phyloP scores from a whole-genome alignment of 192 early-diverging fungal genomes.

The Mortierella alpina region DNA sequence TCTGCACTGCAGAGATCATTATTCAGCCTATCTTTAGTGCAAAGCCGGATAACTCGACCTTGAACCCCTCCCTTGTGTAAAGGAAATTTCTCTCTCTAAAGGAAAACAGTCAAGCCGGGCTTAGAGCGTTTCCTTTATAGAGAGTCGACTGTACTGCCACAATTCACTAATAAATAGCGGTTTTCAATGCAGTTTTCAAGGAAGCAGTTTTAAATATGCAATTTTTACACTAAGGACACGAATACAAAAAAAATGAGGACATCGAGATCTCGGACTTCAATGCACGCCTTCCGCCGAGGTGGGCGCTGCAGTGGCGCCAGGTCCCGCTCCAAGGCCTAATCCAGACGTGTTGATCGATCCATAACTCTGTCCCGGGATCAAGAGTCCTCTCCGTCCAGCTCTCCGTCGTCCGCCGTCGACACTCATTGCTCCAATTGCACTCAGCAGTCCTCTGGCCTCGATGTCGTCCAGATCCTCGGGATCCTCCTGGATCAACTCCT shows the following conservation, averaged over 20 bases:
- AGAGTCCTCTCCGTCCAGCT: conserved; percentile 30
- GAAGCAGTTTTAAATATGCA: background rate
- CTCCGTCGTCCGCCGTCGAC: conserved; percentile 32
- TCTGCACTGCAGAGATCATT: too few relatives aligned
- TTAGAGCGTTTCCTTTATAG: too few relatives aligned
- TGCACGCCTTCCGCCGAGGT: too few relatives aligned
- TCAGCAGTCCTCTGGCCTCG: conserved; percentile 30
- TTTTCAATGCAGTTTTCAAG: too few relatives aligned
- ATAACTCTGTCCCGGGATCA: conserved; percentile 42
- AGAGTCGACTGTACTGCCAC: too few relatives aligned
- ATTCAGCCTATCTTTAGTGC: too few relatives aligned
- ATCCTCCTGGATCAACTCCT: conserved; percentile 44
- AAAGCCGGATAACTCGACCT: too few relatives aligned
- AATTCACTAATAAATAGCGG: too few relatives aligned
- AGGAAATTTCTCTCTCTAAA: too few relatives aligned
- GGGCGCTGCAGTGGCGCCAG: background rate
- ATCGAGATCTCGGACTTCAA: background rate
- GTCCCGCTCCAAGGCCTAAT: conserved; percentile 8
- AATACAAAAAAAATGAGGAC: background rate
- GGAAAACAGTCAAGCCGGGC: too few relatives aligned
- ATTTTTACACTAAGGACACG: background rate
- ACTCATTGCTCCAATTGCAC: conserved; percentile 31
- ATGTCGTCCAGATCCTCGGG: conserved; percentile 56
- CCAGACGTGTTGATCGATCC: conserved; percentile 17
- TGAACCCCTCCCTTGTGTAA: too few relatives aligned